Base-by-base conservation (phyloP, 1,139 yeast species). In the Debaryomyces subglobosus region DNA sequence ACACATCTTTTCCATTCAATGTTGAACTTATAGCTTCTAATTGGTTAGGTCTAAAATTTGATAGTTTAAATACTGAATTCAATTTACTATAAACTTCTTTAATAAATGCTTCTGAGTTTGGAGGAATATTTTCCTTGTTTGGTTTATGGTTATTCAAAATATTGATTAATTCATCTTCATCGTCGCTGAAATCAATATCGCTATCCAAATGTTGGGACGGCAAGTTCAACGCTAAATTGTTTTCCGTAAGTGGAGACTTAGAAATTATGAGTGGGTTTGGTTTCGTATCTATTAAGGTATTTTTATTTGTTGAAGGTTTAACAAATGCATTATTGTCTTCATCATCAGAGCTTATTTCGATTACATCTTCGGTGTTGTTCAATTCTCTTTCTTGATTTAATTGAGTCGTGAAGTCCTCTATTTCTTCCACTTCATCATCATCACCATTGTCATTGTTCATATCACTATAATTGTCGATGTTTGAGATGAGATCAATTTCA, bases 1-100 rank as follows among this genome's bases (percentile, higher is more conserved):
- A 90, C 0, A 89, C 96, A 65, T 95, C 99, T 44, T 79, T 78
- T 1, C 97, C 96, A 12, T 78, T 67, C 32, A 95, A 70, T 0
- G 97, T 86, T 0, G 96, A 85, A 57, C 86, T 83, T 10, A 95
- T 79, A 0, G 98, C 98, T 50, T 89, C 95, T 37, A 85, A 69
- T 63, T 95, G 99, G 63, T 94, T 89, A 3, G 85, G 79, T 46
- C 99, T 78, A 63, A 95, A 95, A 0, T 79, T 75, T 7, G 74
- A 68, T 38, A 95, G 66, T 39, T 83, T 79, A 65, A 95, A 95
- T 2, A 78, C 79, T 9, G 76, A 65, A 29, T 75, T 76, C 39
- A 94, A 72, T 9, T 82, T 78, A 2, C 67, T 64, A 56, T 78
- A 75, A 1, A 90, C 86, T 49, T 92, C 98, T 1, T 69, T 62